Conservation (phyloP, 352 stramenopile species). For the Phytophthora idaei region DNA sequence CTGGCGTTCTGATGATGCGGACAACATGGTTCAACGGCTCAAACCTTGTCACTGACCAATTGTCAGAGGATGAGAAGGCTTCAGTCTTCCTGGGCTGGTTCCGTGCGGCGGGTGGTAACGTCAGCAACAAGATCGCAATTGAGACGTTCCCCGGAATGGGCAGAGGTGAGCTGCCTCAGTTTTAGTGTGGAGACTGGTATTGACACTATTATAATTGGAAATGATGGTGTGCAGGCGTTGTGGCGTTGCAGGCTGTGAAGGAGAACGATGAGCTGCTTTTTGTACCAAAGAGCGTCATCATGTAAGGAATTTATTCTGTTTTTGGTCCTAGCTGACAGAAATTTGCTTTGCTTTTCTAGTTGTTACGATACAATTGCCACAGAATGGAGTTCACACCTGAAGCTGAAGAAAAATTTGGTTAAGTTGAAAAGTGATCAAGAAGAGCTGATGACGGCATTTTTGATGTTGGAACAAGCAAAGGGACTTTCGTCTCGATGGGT, state of each 20-base stretch:
- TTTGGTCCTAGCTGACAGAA: neutral
- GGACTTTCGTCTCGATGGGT: conserved; percentile 46
- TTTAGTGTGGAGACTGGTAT: neutral
- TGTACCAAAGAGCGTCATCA: conserved; percentile 48
- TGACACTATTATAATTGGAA: too few species aligned
- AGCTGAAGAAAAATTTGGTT: conserved; percentile 42
- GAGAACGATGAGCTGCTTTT: conserved; percentile 48
- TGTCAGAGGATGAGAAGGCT: conserved; percentile 20
- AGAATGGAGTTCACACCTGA: conserved; percentile 22
- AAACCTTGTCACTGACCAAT: neutral
- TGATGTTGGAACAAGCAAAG: conserved; percentile 61
- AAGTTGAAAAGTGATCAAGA: conserved; percentile 44
- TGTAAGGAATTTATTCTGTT: conserved; percentile 27
- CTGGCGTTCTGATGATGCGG: conserved; percentile 9
- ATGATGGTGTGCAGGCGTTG: conserved; percentile 22
- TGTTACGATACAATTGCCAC: conserved; percentile 47
- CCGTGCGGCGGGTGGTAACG: conserved; percentile 30
- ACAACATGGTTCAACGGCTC: neutral
- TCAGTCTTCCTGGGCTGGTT: conserved; percentile 56
- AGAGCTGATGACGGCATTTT: conserved; percentile 68
- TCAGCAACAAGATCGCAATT: conserved; percentile 33
- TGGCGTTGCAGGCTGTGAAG: conserved; percentile 32
- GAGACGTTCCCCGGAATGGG: conserved; percentile 44
- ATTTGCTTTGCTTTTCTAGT: conserved; percentile 9
- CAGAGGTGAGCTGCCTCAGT: conserved; percentile 25